Conservation (phyloP, 2,329 filamentous ascomycete species). For the Calonectria pteridis region DNA sequence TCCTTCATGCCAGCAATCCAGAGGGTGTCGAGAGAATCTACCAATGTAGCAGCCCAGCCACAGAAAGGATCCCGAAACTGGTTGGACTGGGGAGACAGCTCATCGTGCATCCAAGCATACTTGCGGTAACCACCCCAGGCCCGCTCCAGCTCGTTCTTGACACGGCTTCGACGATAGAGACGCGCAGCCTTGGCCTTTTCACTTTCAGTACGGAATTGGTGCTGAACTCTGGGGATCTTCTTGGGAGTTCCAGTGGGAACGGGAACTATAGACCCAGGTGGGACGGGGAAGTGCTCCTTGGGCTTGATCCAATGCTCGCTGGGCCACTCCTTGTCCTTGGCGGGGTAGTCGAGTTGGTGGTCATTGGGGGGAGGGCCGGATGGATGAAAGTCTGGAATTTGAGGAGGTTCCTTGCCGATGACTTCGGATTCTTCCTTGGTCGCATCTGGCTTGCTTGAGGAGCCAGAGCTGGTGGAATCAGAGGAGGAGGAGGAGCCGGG, state of each 20-base stretch:
- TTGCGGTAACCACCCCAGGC: constrained; percentile 87
- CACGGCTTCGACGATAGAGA: constrained; percentile 70
- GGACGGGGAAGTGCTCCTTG: constrained; percentile 82
- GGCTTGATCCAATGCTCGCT: constrained; percentile 79
- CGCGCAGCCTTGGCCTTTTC: constrained; percentile 71
- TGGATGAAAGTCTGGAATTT: constrained; percentile 40
- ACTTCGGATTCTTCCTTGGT: neutral
- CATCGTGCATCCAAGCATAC: constrained; percentile 88
- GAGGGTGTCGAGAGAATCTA: constrained; percentile 85
- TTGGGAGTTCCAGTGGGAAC: constrained; percentile 80
- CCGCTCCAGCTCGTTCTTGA: constrained; percentile 81
- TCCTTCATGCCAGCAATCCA: constrained; percentile 87
- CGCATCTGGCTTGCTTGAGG: neutral
- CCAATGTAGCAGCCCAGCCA: constrained; percentile 89
- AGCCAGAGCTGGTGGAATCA: neutral
- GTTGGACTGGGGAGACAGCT: constrained; percentile 80
- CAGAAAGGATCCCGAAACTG: constrained; percentile 84
- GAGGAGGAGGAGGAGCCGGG: constrained; percentile 3
- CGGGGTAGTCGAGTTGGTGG: constrained; percentile 32
- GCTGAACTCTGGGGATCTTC: constrained; percentile 82
- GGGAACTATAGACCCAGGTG: constrained; percentile 76
- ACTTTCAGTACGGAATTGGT: constrained; percentile 76
- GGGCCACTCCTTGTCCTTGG: constrained; percentile 30
- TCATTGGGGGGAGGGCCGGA: constrained; percentile 44
- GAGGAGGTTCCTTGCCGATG: constrained; percentile 27